Evolutionary conservation across 768 basidiomycete genomes (phyloP).

Genomic region (Agrocybe pediades): DNA sequence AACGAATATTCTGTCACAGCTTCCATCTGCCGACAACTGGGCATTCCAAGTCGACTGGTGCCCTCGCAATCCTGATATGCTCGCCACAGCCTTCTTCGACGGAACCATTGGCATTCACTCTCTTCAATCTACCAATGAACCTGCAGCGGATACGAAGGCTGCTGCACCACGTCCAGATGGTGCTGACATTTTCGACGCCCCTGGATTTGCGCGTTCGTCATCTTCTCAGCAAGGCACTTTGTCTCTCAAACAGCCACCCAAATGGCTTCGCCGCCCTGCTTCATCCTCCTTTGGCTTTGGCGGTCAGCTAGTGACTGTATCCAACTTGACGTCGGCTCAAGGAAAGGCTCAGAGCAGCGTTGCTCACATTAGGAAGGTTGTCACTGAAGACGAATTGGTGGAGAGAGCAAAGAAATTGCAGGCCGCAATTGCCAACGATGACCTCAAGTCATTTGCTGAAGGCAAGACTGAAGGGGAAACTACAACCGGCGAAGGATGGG

Average conservation of each 20-base stretch:
- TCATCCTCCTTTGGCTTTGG: slow-evolving; percentile 90
- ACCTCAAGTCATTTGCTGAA: slow-evolving; percentile 70
- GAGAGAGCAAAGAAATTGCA: slow-evolving; percentile 73
- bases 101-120: slow-evolving; percentile 93
- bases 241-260: slow-evolving; percentile 92
- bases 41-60: slow-evolving; percentile 98
- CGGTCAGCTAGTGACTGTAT: slow-evolving; percentile 80
- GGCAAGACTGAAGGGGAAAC: slow-evolving; percentile 41
- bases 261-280: slow-evolving; percentile 88
- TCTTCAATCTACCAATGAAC: slow-evolving; percentile 83
- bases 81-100: slow-evolving; percentile 94
- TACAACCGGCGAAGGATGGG: slow-evolving; percentile 68
- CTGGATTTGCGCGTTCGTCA: slow-evolving; percentile 48
- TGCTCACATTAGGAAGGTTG: slow-evolving; percentile 77
- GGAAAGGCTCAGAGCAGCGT: slow-evolving; percentile 84
- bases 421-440: slow-evolving; percentile 55
- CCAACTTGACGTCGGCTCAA: slow-evolving; percentile 70
- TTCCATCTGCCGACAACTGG: slow-evolving; percentile 93
- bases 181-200: slow-evolving; percentile 78
- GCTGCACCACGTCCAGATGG: slow-evolving; percentile 54
- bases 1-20: slow-evolving; percentile 39
- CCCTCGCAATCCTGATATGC: slow-evolving; percentile 82
- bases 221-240: slow-evolving; percentile 53
- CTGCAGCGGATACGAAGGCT: slow-evolving; percentile 35
- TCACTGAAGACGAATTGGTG: slow-evolving; percentile 75